Percentiles rank a stretch among this genome's conserved stretches.
Evolutionary conservation across 1,284 basidiomycete species (phyloP).

Genomic region (Ustilago nuda): DNA sequence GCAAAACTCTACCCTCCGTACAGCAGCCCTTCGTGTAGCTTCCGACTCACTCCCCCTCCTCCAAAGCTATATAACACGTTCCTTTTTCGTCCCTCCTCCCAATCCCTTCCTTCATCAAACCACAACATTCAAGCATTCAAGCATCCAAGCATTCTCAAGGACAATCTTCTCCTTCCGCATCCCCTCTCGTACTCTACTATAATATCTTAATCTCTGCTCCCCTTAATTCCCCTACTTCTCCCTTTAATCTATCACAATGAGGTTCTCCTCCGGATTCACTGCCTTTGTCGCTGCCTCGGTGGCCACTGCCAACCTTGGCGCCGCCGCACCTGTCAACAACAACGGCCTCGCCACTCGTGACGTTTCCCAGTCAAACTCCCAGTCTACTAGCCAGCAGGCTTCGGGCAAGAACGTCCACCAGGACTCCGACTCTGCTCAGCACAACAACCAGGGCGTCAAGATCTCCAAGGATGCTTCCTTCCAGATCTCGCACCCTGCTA

Average conservation of each 20-base stretch:
- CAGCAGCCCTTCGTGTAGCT: background rate
- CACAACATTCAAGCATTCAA: slow-evolving; percentile 18
- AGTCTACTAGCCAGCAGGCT: slow-evolving; percentile 25
- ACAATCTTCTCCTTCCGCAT: slow-evolving; percentile 13
- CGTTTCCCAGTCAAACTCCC: slow-evolving; percentile 30
- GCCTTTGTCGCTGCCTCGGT: slow-evolving; percentile 37
- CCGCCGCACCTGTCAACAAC: slow-evolving; percentile 28
- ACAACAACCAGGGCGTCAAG: slow-evolving; percentile 32
- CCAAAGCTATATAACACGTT: slow-evolving; percentile 17
- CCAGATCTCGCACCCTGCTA: slow-evolving; percentile 22
- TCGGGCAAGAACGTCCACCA: slow-evolving; percentile 22
- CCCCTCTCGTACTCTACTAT: slow-evolving; percentile 14
- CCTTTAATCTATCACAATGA: slow-evolving; percentile 29
- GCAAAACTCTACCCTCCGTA: background rate
- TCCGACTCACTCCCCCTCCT: background rate
- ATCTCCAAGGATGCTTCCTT: slow-evolving; percentile 16
- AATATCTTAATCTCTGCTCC: background rate
- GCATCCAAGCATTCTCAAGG: slow-evolving; percentile 24
- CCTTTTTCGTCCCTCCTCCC: slow-evolving; percentile 5
- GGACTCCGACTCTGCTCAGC: slow-evolving; percentile 20
- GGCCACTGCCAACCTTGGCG: slow-evolving; percentile 28
- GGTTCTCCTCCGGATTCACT: slow-evolving; percentile 36
- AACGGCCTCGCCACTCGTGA: slow-evolving; percentile 9
- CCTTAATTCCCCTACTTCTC: background rate
- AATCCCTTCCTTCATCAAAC: slow-evolving; percentile 21